Evolutionary conservation across 345 rosid species (phyloP), one percentile per base, ranked within the genome.

Genomic region (Moricandia moricandioides): DNA sequence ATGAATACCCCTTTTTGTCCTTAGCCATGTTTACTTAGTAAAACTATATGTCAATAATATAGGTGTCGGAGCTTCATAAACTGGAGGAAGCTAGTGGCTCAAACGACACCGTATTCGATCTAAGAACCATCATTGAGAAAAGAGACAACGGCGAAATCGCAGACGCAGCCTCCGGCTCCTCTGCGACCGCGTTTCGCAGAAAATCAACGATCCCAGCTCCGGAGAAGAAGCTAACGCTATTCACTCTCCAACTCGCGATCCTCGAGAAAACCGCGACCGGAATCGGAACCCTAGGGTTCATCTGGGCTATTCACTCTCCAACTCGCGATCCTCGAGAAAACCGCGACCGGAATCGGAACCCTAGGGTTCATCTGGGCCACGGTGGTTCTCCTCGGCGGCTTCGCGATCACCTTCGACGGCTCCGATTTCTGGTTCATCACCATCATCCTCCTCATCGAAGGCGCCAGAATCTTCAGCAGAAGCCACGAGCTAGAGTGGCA

Each of bases 401-500:
- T 93, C 61, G 98, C 98, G 5, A 91, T 91, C 75, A 86, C 92
- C 8, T 80, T 93, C 55, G 96, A 93, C 31, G 77, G 78, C 37
- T 85, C 92, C 4, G 98, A 93, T 70, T 93, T 93, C 68, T 93
- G 97, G 98, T 83, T 88, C 74, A 79, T 93, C 70, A 93, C 98
- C 37, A 58, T 88, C 47, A 91, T 91, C 39, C 80, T 91, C 77
- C 73, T 93, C 74, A 87, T 93, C 14, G 98, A 93, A 74, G 92
- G 98, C 12, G 82, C 98, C 0, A 63, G 96, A 21, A 93, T 91
- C 31, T 93, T 88, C 81, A 88, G 98, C 84, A 79, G 97, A 62
- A 91, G 97, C 66, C 97, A 87, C 34, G 97, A 93, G 83, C 92
- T 93, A 3, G 98, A 93, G 75, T 93, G 96, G 97, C 98, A 93